These are phyloP conservation scores for Lipomyces mesembrius DNA, from an alignment of 805 yeast species.

Conservation along the genomic window DNA sequence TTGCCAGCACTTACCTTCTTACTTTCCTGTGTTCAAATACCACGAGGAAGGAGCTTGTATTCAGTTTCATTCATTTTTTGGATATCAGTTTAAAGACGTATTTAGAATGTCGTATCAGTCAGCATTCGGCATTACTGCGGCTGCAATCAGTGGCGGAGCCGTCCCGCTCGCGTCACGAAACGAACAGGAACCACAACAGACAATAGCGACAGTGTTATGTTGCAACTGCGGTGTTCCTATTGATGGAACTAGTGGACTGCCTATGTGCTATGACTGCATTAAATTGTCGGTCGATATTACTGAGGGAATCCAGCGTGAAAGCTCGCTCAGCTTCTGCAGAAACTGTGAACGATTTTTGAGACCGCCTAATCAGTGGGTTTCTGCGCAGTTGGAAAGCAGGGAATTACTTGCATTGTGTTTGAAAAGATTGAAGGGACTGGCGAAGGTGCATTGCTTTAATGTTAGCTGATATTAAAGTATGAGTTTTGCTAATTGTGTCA, in stretches of 20 bases:
- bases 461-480: not conserved
- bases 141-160: constrained; percentile 34
- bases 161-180: constrained; percentile 22
- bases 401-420: constrained; percentile 90
- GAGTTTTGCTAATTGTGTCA: constrained; percentile 36
- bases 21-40: too few relatives aligned
- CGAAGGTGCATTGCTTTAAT: constrained; percentile 56
- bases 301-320: constrained; percentile 91
- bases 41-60: too few relatives aligned
- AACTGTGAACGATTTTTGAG: constrained; percentile 95
- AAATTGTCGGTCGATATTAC: constrained; percentile 92
- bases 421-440: constrained; percentile 83
- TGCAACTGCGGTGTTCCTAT: constrained; percentile 98
- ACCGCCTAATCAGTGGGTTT: constrained; percentile 93
- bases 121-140: constrained; percentile 29
- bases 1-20: too few relatives aligned
- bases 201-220: constrained; percentile 83
- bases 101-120: constrained; percentile 29
- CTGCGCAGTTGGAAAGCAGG: constrained; percentile 88
- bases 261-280: constrained; percentile 97
- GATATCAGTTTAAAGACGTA: not conserved
- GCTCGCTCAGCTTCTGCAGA: constrained; percentile 83
- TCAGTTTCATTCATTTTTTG: too few relatives aligned
- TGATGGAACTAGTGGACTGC: constrained; percentile 80
- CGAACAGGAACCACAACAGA: constrained; percentile 14